These are phyloP conservation scores for Suhomyces anneliseae DNA, from an alignment of 1,139 yeast genomes.

Conservation along the genomic window DNA sequence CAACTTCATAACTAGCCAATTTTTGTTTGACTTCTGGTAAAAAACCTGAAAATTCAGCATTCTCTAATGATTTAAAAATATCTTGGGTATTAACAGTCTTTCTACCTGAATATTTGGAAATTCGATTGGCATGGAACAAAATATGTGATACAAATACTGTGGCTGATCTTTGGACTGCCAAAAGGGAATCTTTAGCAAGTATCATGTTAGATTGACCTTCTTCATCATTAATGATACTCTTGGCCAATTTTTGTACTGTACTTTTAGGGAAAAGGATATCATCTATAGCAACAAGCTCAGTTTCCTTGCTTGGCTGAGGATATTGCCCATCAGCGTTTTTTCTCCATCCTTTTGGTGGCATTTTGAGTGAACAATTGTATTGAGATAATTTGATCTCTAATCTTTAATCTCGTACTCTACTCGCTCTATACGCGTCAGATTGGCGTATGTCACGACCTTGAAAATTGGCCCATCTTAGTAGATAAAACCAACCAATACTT, in stretches of 20 bases:
- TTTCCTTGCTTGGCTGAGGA: slow-evolving; percentile 53
- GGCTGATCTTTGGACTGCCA: slow-evolving; percentile 69
- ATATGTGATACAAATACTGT: slow-evolving; percentile 72
- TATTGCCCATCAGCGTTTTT: slow-evolving; percentile 68
- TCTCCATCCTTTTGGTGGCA: slow-evolving; percentile 88
- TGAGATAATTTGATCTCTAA: no score
- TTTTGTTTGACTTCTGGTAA: slow-evolving; percentile 54
- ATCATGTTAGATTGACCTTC: slow-evolving; percentile 35
- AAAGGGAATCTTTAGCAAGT: slow-evolving; percentile 61
- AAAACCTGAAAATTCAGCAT: slow-evolving; percentile 55
- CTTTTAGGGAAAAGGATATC: slow-evolving; percentile 68
- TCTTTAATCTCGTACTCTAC: no score
- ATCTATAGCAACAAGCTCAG: slow-evolving; percentile 63
- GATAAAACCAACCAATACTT: no score
- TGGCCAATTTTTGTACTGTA: slow-evolving; percentile 60
- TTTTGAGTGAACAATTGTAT: slow-evolving; percentile 17
- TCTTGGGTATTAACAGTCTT: slow-evolving; percentile 69
- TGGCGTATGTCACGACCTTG: no score
- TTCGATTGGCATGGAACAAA: slow-evolving; percentile 59
- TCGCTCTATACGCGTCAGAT: no score
- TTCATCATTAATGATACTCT: slow-evolving; percentile 28
- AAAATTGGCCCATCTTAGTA: no score
- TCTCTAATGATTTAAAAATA: slow-evolving; percentile 56
- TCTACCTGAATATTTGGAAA: slow-evolving; percentile 52
- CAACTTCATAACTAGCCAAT: slow-evolving; percentile 44